Conservation (phyloP, 2,329 filamentous ascomycete genomes). For the Orbilia blumenaviensis region DNA sequence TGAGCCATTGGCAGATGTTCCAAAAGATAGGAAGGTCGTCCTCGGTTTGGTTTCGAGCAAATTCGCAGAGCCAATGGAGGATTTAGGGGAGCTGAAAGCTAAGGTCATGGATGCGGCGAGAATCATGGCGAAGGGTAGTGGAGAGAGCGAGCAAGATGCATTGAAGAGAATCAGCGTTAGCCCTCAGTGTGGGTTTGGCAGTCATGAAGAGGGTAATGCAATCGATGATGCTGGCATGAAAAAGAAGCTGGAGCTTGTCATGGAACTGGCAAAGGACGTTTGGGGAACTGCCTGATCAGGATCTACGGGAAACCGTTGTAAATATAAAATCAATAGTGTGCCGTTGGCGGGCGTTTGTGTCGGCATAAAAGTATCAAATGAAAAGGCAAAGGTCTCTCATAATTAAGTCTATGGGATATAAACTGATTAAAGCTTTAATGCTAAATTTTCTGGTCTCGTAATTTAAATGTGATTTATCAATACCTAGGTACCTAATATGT, state of each 20-base stretch:
- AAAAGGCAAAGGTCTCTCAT: too few relatives aligned
- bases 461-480: too few relatives aligned
- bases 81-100: conserved; percentile 71
- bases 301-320: neutral
- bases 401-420: too few relatives aligned
- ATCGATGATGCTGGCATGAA: conserved; percentile 75
- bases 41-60: conserved; percentile 73
- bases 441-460: too few relatives aligned
- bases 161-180: conserved; percentile 74
- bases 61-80: conserved; percentile 68
- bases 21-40: conserved; percentile 71
- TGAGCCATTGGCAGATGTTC: conserved; percentile 71
- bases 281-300: conserved; percentile 64
- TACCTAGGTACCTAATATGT: too few relatives aligned
- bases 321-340: neutral
- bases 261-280: conserved; percentile 76
- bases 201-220: conserved; percentile 76
- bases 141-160: conserved; percentile 72
- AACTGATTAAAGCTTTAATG: too few relatives aligned
- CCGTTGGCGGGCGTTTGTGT: too few relatives aligned
- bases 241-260: conserved; percentile 75
- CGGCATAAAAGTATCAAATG: too few relatives aligned
- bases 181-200: conserved; percentile 78
- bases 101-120: conserved; percentile 71
- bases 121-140: conserved; percentile 74